These are phyloP conservation scores for Agrocybe praecox DNA, from an alignment of 768 basidiomycete genomes.

Conservation along the genomic window DNA sequence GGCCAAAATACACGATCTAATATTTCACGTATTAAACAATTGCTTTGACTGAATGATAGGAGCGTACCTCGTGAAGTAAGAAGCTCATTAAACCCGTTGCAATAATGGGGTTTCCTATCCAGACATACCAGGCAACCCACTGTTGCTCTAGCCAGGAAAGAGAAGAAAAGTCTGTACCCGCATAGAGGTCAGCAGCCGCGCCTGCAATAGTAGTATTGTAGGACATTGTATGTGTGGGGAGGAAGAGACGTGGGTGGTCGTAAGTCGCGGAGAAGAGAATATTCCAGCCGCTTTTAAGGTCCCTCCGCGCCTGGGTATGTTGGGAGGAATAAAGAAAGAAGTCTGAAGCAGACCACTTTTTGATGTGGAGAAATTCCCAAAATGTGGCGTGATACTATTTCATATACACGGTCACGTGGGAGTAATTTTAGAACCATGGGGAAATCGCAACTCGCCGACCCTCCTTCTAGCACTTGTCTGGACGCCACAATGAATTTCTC, in stretches of 20 bases:
- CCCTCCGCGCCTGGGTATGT: slow-evolving; percentile 1
- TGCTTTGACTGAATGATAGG: background rate
- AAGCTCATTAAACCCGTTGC: slow-evolving; percentile 96
- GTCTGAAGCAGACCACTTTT: slow-evolving; percentile 20
- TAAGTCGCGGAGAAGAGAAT: background rate
- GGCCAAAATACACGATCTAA: slow-evolving; percentile 95
- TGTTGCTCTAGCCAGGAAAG: slow-evolving; percentile 74
- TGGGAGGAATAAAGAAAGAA: slow-evolving; percentile 1
- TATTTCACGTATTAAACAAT: background rate
- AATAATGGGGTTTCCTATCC: slow-evolving; percentile 85
- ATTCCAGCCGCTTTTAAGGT: background rate
- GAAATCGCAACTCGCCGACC: too few relatives aligned
- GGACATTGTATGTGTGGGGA: slow-evolving; percentile 32
- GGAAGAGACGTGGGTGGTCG: background rate
- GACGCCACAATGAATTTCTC: background rate
- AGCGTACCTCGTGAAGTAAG: slow-evolving; percentile 86
- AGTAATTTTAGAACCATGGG: background rate
- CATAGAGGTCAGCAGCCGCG: slow-evolving; percentile 43
- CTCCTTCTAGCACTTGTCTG: background rate
- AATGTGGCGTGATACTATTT: slow-evolving; percentile 21
- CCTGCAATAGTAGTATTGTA: slow-evolving; percentile 39
- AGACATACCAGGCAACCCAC: slow-evolving; percentile 87
- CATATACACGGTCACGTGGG: background rate
- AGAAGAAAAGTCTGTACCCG: slow-evolving; percentile 57
- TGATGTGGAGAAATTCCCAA: slow-evolving; percentile 10